These are phyloP conservation scores for Fusarium aywerte DNA, from an alignment of 2,329 filamentous ascomycete species.

Conservation along the genomic window DNA sequence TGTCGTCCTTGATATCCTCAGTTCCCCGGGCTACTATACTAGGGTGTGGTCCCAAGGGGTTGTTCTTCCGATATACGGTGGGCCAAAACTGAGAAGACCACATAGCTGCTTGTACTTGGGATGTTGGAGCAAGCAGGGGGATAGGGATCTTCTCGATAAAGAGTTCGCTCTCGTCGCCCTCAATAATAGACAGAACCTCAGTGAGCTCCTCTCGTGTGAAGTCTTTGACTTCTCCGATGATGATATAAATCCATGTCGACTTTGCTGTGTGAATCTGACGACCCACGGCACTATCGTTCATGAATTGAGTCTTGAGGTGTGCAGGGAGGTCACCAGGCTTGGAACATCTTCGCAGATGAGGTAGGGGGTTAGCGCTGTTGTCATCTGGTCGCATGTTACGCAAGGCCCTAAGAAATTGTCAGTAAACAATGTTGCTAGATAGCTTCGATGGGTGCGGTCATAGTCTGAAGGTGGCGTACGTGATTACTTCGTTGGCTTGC, in stretches of 20 bases:
- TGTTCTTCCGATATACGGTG: constrained; percentile 85
- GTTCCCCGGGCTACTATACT: constrained; percentile 76
- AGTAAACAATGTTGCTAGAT: constrained; percentile 12
- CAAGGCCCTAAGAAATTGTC: constrained; percentile 58
- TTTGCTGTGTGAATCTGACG: constrained; percentile 69
- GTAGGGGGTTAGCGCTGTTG: constrained; percentile 68
- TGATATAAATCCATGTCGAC: constrained; percentile 69
- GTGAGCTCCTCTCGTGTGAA: constrained; percentile 66
- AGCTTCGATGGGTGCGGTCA: neutral
- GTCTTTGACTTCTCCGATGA: constrained; percentile 62
- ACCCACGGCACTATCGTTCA: constrained; percentile 66
- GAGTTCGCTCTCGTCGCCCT: constrained; percentile 63
- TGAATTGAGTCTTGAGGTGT: constrained; percentile 70
- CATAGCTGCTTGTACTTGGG: constrained; percentile 75
- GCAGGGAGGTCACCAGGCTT: constrained; percentile 75
- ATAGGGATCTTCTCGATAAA: constrained; percentile 74
- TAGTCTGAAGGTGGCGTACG: constrained; percentile 60
- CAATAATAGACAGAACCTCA: constrained; percentile 58
- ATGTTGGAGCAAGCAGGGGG: constrained; percentile 78
- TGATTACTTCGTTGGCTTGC: constrained; percentile 76
- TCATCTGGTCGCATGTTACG: constrained; percentile 68
- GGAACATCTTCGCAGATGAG: constrained; percentile 80
- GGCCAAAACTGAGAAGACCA: constrained; percentile 87
- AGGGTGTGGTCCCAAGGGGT: constrained; percentile 86
- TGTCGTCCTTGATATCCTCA: constrained; percentile 72